Conservation (phyloP, 495 filamentous ascomycete genomes). For the Daldinia caldariorum region DNA sequence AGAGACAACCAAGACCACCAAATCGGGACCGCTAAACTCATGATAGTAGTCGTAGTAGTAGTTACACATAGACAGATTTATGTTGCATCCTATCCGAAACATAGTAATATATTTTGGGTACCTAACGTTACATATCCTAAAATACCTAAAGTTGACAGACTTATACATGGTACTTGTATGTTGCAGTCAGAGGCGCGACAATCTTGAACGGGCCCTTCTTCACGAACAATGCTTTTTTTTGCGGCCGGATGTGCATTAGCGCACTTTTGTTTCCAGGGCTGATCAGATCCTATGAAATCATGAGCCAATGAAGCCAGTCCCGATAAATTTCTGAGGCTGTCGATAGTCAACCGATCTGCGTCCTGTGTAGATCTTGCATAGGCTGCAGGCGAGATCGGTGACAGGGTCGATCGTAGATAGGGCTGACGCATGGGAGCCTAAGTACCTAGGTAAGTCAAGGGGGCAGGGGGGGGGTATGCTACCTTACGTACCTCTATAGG, state of each 20-base stretch:
- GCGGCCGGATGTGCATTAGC: slow-evolving; percentile 38
- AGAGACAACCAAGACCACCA: not conserved
- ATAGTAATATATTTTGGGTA: not conserved
- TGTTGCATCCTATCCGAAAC: not conserved
- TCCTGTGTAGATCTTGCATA: slow-evolving; percentile 31
- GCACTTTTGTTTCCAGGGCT: slow-evolving; percentile 19
- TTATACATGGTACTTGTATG: not conserved
- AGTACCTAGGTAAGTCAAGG: slow-evolving; percentile 9
- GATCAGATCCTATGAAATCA: slow-evolving; percentile 11
- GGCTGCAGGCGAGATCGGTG: slow-evolving; percentile 5
- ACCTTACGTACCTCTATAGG: not conserved
- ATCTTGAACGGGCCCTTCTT: slow-evolving; percentile 14
- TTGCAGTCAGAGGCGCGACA: not conserved
- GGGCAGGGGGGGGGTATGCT: not conserved
- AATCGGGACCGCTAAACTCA: not conserved
- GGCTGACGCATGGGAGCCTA: slow-evolving; percentile 22
- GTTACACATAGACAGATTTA: not conserved
- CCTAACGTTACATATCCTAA: not conserved
- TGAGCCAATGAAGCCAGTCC: slow-evolving; percentile 35
- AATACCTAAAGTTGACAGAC: not conserved
- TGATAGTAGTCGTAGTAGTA: not conserved
- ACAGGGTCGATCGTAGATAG: slow-evolving; percentile 28
- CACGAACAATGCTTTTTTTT: slow-evolving; percentile 7
- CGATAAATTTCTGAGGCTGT: slow-evolving; percentile 22
- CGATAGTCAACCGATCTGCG: slow-evolving; percentile 39